A percentile compares a stretch with the other conserved stretches of the same genome.
Conservation (phyloP, 2,329 filamentous ascomycete genomes). For the Erysiphe pulchra region DNA sequence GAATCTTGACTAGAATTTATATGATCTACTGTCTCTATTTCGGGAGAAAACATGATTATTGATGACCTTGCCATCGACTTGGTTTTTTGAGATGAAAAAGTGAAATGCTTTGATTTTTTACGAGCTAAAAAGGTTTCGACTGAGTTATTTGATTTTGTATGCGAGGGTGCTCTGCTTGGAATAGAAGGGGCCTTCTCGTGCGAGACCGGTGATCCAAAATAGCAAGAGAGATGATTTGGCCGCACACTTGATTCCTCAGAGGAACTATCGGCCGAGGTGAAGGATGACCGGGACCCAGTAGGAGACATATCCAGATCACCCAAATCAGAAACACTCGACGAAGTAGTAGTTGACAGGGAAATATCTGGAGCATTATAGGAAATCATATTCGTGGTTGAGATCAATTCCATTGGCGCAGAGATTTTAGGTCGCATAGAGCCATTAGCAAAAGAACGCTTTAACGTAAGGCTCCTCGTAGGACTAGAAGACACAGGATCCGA, state of each 20-base stretch:
- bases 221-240: slow-evolving; percentile 42
- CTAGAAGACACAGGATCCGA: slow-evolving; percentile 3
- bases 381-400: slow-evolving; percentile 90
- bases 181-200: slow-evolving; percentile 30
- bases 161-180: slow-evolving; percentile 56
- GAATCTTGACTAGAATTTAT: slow-evolving; percentile 80
- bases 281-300: slow-evolving; percentile 17
- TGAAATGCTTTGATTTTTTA: slow-evolving; percentile 33
- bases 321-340: slow-evolving; percentile 22
- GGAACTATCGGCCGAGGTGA: slow-evolving; percentile 20
- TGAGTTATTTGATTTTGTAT: slow-evolving; percentile 59
- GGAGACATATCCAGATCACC: slow-evolving; percentile 41
- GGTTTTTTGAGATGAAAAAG: slow-evolving; percentile 30
- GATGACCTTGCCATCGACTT: slow-evolving; percentile 32
- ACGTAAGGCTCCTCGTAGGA: slow-evolving; percentile 9
- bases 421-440: slow-evolving; percentile 34
- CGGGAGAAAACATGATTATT: slow-evolving; percentile 10
- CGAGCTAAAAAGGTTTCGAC: slow-evolving; percentile 28
- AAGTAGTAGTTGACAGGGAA: slow-evolving; percentile 13
- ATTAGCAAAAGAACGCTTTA: slow-evolving; percentile 8
- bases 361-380: slow-evolving; percentile 87
- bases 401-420: slow-evolving; percentile 60
- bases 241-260: slow-evolving; percentile 24
- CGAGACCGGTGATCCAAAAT: slow-evolving; percentile 23
- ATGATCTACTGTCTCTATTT: slow-evolving; percentile 19